Evolutionary conservation across 73 alveolate genomes (phyloP).

Genomic region (Blepharisma stoltei): DNA sequence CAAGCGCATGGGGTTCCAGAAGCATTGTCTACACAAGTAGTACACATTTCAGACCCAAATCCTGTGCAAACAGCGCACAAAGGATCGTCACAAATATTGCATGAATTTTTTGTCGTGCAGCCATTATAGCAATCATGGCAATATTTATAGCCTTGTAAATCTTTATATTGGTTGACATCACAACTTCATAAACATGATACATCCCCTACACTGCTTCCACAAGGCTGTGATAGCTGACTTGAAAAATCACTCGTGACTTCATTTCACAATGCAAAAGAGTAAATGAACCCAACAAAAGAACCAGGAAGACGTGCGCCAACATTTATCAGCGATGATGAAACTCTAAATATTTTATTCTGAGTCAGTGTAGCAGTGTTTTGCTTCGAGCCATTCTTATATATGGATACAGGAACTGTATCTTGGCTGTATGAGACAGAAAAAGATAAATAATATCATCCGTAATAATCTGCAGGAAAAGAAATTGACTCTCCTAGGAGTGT

Average conservation of each 20-base stretch:
- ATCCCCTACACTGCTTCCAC: too few relatives aligned
- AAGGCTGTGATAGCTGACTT: neutral
- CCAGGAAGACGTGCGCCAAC: neutral
- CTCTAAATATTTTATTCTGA: too few relatives aligned
- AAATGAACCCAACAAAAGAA: neutral
- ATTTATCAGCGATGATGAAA: neutral
- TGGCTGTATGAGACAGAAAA: too few relatives aligned
- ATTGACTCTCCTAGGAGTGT: too few relatives aligned
- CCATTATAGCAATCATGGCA: neutral
- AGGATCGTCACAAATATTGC: constrained; percentile 17
- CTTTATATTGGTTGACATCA: neutral
- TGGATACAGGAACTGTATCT: too few relatives aligned
- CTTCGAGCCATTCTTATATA: too few relatives aligned
- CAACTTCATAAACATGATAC: neutral
- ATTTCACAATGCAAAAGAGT: neutral
- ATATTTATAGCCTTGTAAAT: neutral
- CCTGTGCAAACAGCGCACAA: neutral
- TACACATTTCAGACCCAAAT: neutral
- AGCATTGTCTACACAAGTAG: constrained; percentile 17
- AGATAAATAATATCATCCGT: too few relatives aligned
- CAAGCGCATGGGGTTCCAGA: neutral
- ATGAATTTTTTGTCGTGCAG: constrained; percentile 12
- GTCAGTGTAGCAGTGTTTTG: too few relatives aligned
- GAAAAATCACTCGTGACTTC: neutral
- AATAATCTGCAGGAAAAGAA: too few relatives aligned